These are phyloP conservation scores for Phytophthora pseudosyringae DNA, from an alignment of 352 stramenopile species.

Conservation along the genomic window DNA sequence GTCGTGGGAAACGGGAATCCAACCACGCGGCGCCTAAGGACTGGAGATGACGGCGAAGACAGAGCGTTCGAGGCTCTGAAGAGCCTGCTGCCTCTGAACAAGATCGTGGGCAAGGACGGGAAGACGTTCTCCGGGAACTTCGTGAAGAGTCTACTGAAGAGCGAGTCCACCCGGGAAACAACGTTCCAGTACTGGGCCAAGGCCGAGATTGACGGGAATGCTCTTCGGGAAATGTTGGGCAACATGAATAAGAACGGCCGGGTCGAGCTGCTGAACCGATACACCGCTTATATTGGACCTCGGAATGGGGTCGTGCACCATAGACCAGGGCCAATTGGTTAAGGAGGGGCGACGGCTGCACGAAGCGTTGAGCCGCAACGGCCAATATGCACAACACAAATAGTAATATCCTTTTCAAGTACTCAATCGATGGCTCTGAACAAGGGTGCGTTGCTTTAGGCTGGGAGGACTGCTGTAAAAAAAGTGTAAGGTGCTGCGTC, in stretches of 20 bases:
- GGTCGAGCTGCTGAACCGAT: neutral
- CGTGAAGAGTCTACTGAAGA: neutral
- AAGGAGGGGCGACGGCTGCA: neutral
- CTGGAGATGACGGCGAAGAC: constrained; percentile 1
- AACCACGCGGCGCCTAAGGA: constrained; percentile 1
- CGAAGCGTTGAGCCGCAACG: neutral
- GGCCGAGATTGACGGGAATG: neutral
- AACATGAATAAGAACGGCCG: neutral
- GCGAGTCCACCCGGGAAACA: neutral
- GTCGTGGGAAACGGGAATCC: neutral
- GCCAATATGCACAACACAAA: too few relatives aligned
- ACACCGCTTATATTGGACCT: neutral
- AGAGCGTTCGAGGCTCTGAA: neutral
- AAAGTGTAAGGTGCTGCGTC: too few relatives aligned
- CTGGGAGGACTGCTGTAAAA: too few relatives aligned
- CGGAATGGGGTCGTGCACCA: neutral
- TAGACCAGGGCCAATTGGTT: neutral
- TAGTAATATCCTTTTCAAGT: too few relatives aligned
- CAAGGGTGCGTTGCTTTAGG: too few relatives aligned
- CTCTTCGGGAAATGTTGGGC: neutral
- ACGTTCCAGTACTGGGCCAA: neutral
- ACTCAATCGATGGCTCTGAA: too few relatives aligned
- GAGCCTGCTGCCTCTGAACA: neutral
- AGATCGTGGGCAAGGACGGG: neutral
- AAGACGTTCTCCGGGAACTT: neutral